These are phyloP conservation scores for Umbelopsis sp. DNA, from an alignment of 192 early-diverging fungal species.

Conservation along the genomic window DNA sequence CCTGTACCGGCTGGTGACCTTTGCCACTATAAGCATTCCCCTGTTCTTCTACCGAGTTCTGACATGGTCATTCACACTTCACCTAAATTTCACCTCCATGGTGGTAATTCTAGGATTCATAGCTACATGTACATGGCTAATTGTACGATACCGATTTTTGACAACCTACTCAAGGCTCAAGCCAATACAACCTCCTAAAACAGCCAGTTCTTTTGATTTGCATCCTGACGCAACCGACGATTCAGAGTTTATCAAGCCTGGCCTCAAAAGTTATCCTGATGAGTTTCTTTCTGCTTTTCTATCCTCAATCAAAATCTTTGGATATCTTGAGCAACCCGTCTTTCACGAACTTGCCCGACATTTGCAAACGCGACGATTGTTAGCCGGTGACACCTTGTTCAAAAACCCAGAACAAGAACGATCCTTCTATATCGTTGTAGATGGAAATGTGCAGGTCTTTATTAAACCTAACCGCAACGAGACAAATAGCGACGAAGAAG, in stretches of 20 bases:
- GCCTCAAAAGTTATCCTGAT: slow-evolving; percentile 58
- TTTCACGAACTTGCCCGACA: slow-evolving; percentile 95
- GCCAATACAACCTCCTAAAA: slow-evolving; percentile 50
- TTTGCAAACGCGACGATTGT: slow-evolving; percentile 74
- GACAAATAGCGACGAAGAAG: slow-evolving; percentile 26
- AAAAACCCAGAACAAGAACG: slow-evolving; percentile 66
- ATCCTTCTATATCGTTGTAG: slow-evolving; percentile 95
- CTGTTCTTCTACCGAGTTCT: slow-evolving; percentile 52
- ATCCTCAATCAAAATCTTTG: slow-evolving; percentile 92
- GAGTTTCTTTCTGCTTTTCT: slow-evolving; percentile 84
- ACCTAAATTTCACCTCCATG: slow-evolving; percentile 62
- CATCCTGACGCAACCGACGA: slow-evolving; percentile 71
- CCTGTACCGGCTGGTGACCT: slow-evolving; percentile 44
- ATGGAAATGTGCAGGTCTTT: slow-evolving; percentile 91
- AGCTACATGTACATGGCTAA: slow-evolving; percentile 42
- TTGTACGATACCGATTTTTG: slow-evolving; percentile 72
- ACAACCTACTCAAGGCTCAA: slow-evolving; percentile 72
- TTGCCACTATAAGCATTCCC: slow-evolving; percentile 55
- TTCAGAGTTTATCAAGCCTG: slow-evolving; percentile 39
- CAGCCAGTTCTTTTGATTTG: slow-evolving; percentile 65
- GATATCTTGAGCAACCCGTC: slow-evolving; percentile 94
- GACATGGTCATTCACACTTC: slow-evolving; percentile 64
- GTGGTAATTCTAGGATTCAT: slow-evolving; percentile 39
- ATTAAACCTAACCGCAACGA: slow-evolving; percentile 54
- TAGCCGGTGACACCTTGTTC: slow-evolving; percentile 78